Evolutionary conservation across 768 basidiomycete genomes (phyloP), one percentile per base, ranked within the genome.

Genomic region (Lentinula detonsa): DNA sequence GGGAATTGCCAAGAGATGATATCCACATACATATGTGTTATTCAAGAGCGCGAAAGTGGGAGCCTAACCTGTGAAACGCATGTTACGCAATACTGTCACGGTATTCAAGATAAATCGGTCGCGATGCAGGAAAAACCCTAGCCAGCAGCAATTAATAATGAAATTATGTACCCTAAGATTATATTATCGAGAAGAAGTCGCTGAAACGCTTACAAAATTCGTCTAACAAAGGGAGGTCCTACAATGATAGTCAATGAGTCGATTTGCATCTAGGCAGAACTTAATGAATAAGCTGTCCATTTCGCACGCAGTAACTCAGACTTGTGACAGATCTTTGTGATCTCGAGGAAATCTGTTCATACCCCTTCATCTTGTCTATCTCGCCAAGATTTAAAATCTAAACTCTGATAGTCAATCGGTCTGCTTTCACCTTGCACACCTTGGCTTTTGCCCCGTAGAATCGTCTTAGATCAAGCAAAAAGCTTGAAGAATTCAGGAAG

Each of bases 11-110:
- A 23, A 67, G 5, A 81, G 63, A 34, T 72, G 71, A 7, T 58
- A 62, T 1, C 63, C 72, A 69, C 77, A 79, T 3, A 83, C 69
- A 31, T 75, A 76, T 2, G 80, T 68, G 0, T 71, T 68, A 46
- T 69, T 75, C 6, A 75, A 66, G 1, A 82, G 66, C 3, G 76
- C 75, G 49, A 37, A 54, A 11, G 51, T 53, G 21, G 52, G 60
- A 4, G 34, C 33, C 4, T 16, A 18, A 16, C 11, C 21, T 21
- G 21, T 21, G 21, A 21, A 21, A 21, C 21, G 21, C n/a, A n/a
- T n/a, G n/a, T n/a, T n/a, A n/a, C n/a, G n/a, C 21, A 21, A 21
- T 21, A 21, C 55, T 15, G 16, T 45, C 4, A 69, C 65, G 8
- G 39, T 64, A 58, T 69, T 63, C n/a, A n/a, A n/a, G 1, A 69